Conservation (phyloP, 2,329 filamentous ascomycete species). For the Claviceps sp. region DNA sequence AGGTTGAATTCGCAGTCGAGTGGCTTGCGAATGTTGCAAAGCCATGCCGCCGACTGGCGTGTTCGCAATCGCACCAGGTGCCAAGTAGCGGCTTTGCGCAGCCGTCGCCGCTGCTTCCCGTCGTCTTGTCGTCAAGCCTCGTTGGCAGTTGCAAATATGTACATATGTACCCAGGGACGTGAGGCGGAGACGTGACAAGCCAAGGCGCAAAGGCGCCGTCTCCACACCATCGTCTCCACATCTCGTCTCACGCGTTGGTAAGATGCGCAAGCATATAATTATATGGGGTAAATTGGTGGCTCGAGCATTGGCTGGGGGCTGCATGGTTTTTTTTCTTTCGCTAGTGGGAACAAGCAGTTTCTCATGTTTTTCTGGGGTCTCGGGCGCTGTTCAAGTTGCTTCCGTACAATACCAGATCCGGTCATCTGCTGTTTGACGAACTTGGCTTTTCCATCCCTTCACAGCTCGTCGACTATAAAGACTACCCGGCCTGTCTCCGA, state of each 20-base stretch:
- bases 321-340: not conserved
- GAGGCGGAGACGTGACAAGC: not conserved
- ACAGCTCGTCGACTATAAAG: slow-evolving; percentile 4
- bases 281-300: not conserved
- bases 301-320: not conserved
- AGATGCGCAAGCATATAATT: too few species aligned
- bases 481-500: not conserved
- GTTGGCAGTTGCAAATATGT: not conserved
- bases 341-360: too few species aligned
- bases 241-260: too few species aligned
- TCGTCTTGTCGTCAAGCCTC: not conserved
- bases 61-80: not conserved
- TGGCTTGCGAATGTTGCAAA: not conserved
- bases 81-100: too few species aligned
- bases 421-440: not conserved
- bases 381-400: not conserved
- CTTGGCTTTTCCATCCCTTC: not conserved
- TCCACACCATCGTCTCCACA: not conserved
- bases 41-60: not conserved
- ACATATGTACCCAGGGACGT: not conserved
- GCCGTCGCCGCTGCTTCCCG: not conserved
- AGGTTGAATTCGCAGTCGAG: not conserved
- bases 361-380: not conserved
- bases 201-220: not conserved
- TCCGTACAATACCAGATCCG: not conserved